A percentile compares a stretch with the other conserved stretches of the same genome.
These are phyloP conservation scores for Mortierella sp. DNA, from an alignment of 371 early-diverging fungal species.

Conservation along the genomic window DNA sequence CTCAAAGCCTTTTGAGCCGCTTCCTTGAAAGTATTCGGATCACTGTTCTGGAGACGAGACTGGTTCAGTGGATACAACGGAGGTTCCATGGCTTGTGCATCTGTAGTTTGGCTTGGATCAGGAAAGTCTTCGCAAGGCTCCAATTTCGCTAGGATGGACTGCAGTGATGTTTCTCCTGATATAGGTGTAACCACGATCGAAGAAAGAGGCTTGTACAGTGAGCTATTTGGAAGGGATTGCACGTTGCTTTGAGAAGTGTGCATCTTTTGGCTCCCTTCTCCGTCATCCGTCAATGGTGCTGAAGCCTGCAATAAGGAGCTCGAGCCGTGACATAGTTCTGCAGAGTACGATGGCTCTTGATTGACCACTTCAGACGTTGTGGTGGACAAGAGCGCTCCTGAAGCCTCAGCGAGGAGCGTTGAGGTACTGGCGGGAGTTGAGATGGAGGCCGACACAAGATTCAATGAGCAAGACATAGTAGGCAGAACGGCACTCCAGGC, in stretches of 20 bases:
- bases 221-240: constrained; percentile 16
- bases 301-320: background rate
- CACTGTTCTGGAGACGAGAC: constrained; percentile 4
- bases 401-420: constrained; percentile 12
- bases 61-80: constrained; percentile 1
- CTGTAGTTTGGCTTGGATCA: constrained; percentile 4
- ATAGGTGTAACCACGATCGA: constrained; percentile 11
- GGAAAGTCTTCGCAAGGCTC: constrained; percentile 4
- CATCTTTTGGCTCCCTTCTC: background rate
- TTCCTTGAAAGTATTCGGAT: constrained; percentile 16
- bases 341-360: background rate
- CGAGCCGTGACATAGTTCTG: background rate
- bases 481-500: constrained; percentile 14
- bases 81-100: constrained; percentile 4
- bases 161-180: constrained; percentile 11
- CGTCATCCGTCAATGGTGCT: background rate
- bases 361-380: background rate
- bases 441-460: constrained; percentile 14
- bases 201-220: constrained; percentile 21
- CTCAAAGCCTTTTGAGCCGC: constrained; percentile 27
- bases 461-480: constrained; percentile 6
- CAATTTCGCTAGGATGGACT: constrained; percentile 16
- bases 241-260: constrained; percentile 6
- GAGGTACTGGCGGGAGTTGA: constrained; percentile 46
- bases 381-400: background rate